Conservation (phyloP, 2,329 filamentous ascomycete genomes). For the Aspergillus alliaceus region DNA sequence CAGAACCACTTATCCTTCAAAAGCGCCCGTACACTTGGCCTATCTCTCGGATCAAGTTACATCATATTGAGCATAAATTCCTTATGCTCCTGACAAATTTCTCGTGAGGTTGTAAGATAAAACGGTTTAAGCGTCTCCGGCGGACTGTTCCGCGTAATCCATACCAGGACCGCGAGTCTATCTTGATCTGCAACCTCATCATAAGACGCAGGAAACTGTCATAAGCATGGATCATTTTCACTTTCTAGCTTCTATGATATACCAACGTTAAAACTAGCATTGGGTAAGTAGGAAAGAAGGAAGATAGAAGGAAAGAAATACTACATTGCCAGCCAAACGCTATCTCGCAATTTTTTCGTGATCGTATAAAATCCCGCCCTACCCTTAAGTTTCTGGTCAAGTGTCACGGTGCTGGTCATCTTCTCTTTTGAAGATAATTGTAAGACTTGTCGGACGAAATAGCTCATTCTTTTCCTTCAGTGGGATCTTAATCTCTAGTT, state of each 20-base stretch:
- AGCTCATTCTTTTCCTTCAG: no score
- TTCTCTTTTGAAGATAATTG: no score
- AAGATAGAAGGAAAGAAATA: no score
- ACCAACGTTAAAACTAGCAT: no score
- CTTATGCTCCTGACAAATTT: not conserved
- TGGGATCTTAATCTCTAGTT: no score
- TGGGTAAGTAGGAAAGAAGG: no score
- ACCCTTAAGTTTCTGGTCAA: no score
- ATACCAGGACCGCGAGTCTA: slow-evolving; percentile 1
- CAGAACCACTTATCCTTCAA: not conserved
- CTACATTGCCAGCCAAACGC: slow-evolving; percentile 21
- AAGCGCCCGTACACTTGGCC: not conserved
- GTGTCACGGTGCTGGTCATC: no score
- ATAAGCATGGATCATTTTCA: slow-evolving; percentile 23
- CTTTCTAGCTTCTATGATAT: no score
- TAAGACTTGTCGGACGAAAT: no score
- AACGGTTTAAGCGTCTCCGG: slow-evolving; percentile 17
- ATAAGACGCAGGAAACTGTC: slow-evolving; percentile 23
- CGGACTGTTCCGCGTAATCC: slow-evolving; percentile 12
- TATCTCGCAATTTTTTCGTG: slow-evolving; percentile 16
- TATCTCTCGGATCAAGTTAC: not conserved
- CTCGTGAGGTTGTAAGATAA: not conserved
- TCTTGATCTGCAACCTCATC: slow-evolving; percentile 19
- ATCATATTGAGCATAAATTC: not conserved
- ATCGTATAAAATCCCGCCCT: slow-evolving; percentile 18